Base-by-base conservation (phyloP, 352 stramenopile genomes). In the Globisporangium nunn region DNA sequence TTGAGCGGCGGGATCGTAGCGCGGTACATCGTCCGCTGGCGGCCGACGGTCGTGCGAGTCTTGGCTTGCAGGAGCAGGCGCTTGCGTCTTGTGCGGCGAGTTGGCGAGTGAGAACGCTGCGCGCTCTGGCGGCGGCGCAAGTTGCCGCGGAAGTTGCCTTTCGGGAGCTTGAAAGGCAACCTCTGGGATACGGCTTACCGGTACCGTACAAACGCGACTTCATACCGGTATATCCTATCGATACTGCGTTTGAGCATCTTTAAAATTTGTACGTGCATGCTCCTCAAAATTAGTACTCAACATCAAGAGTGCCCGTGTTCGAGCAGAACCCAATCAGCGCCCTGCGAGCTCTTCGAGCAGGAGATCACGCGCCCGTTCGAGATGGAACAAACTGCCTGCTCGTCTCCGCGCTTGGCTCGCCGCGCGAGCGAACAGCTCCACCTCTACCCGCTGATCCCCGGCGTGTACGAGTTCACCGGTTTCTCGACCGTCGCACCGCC, bases 381-480 rank as follows among this genome's bases (percentile, higher is more conserved):
- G 44, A 29, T 49, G 44, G 28, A 5, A 8, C 44, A 49, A 18
- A 30, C 44, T 11, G 44, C 44, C 18, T 49, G 48, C 47, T 57
- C 54, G 31, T 45, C 45, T 12, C 46, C 40, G 28, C 37, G 49
- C 6, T 8, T 8, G 31, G n/a, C n/a, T 33, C 23, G n/a, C 6
- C 31, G 17, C 3, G 7, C 33, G 15, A 48, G 30, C 37, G 23
- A 46, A 15, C 57, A 28, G 2, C 10, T 44, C 6, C 39, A 43
- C 4, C 37, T 88, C 45, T 81, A 81, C 48, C 79, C 79, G 23
- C 64, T 89, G 12, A 61, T 66, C 5, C 68, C 79, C 4, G 79
- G 79, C 1, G 76, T 74, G 40, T 89, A 85, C 61, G 74, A 87
- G 40, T 87, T 89, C 58, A 63, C 61, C 41, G 79, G 79, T 0